Conservation (phyloP, 2,329 filamentous ascomycete genomes). For the Alternaria postmessia region DNA sequence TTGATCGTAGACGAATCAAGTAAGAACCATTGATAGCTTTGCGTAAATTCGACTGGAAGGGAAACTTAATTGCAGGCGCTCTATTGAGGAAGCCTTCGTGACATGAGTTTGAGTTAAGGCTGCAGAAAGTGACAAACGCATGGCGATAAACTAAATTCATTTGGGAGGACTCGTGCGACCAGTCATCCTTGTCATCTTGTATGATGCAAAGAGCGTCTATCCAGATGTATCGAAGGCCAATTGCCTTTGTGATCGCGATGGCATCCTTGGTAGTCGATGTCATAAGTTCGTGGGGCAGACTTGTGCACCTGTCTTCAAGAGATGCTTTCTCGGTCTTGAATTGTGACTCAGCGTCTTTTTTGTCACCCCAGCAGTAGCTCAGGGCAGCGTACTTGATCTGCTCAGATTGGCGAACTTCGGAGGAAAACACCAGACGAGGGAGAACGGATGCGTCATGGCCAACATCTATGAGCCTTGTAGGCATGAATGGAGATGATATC, state of each 20-base stretch:
- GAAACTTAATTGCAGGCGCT: background rate
- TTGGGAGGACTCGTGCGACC: no score
- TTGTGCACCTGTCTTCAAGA: background rate
- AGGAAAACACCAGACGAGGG: background rate
- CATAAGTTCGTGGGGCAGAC: background rate
- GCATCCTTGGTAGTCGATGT: background rate
- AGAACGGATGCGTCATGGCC: accelerated
- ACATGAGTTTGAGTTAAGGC: background rate
- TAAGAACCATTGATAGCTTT: background rate
- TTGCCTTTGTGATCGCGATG: background rate
- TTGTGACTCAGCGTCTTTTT: background rate
- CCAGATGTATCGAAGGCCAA: no score
- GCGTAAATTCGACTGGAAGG: background rate
- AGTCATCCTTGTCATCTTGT: no score
- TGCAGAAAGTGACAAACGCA: no score
- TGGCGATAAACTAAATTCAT: no score
- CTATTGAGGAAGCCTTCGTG: background rate
- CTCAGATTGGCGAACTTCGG: no score
- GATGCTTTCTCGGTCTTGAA: background rate
- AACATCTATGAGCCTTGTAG: background rate
- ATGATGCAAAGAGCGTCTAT: no score
- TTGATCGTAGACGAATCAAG: background rate
- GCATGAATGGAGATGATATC: background rate
- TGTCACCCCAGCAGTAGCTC: background rate
- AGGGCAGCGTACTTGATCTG: background rate